Conservation (phyloP, 345 rosid species). For the Xanthoceras sorbifolium region DNA sequence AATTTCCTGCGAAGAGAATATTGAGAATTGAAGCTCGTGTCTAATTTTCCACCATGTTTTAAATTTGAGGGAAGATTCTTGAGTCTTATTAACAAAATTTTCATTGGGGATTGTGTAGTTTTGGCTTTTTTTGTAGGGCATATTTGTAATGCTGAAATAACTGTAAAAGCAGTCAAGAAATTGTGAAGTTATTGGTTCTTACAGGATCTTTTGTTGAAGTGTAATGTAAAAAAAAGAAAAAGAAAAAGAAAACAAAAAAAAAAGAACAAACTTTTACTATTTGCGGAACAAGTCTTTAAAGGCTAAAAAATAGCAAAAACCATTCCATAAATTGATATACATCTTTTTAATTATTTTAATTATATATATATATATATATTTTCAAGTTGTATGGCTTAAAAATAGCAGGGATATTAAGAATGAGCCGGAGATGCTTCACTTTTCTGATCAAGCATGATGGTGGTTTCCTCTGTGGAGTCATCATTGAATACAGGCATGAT, state of each 20-base stretch:
- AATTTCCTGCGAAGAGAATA: neutral
- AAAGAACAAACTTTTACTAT: too few species aligned
- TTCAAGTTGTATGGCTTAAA: neutral
- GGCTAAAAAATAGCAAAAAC: too few species aligned
- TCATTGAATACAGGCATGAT: constrained; percentile 38
- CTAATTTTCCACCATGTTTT: neutral
- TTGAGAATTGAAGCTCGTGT: neutral
- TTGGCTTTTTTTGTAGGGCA: neutral
- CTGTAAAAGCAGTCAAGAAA: neutral
- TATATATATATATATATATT: neutral
- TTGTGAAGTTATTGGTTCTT: neutral
- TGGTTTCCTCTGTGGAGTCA: constrained; percentile 26
- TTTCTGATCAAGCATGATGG: constrained; percentile 26
- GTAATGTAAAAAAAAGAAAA: too few species aligned
- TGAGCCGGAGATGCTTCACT: constrained; percentile 59
- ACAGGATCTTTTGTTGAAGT: neutral
- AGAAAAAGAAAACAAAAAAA: too few species aligned
- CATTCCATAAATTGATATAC: too few species aligned
- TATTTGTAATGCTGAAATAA: neutral
- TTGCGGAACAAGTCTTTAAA: too few species aligned
- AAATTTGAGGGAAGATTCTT: too few species aligned
- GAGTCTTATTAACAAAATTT: too few species aligned
- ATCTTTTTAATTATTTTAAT: too few species aligned
- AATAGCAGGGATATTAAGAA: constrained; percentile 19
- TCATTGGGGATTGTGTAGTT: neutral